Conservation (phyloP, 129 eudicot species). For the Cynara cardunculus region DNA sequence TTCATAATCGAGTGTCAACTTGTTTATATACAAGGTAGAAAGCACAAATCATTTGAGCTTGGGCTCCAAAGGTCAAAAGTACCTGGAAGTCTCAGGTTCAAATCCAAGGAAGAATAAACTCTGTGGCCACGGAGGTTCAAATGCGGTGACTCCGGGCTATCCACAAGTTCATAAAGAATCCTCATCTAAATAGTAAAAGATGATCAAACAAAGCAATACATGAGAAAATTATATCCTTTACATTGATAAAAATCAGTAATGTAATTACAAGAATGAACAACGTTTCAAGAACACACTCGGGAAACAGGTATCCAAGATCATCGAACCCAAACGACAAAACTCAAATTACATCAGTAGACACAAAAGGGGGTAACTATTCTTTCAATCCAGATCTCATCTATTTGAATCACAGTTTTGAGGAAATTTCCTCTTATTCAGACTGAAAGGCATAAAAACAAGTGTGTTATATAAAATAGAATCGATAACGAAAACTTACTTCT, state of each 20-base stretch:
- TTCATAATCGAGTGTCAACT: background rate
- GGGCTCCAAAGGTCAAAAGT: too few relatives aligned
- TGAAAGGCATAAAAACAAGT: constrained; percentile 1
- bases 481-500: constrained; percentile 35
- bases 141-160: background rate
- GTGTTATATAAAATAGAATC: background rate
- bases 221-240: background rate
- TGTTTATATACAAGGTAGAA: background rate
- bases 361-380: background rate
- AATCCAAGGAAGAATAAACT: too few relatives aligned
- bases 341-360: background rate
- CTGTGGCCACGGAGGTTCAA: background rate
- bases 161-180: background rate
- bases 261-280: constrained; percentile 24
- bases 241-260: background rate
- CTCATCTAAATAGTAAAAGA: background rate
- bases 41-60: too few relatives aligned
- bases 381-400: background rate
- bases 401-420: constrained; percentile 21
- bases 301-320: constrained; percentile 17
- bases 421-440: constrained; percentile 40
- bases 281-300: background rate
- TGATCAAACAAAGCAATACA: background rate
- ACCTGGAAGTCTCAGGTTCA: too few relatives aligned
- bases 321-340: constrained; percentile 4